These are phyloP conservation scores for Spathaspora sp. DNA, from an alignment of 1,139 yeast genomes.

Conservation along the genomic window DNA sequence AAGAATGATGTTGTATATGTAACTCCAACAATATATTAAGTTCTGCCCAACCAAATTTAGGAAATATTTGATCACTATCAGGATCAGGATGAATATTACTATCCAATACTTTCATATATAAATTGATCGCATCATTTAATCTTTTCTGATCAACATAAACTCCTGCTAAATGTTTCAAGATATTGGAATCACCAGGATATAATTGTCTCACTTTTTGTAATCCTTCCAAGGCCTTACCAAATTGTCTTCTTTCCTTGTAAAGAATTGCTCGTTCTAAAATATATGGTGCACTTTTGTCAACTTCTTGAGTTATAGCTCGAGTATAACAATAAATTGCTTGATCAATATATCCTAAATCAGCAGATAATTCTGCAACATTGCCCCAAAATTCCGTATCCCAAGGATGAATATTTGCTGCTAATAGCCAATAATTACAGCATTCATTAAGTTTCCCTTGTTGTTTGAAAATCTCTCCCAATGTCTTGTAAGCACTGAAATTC, in stretches of 20 bases:
- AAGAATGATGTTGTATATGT: slow-evolving; percentile 65
- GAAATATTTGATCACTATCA: slow-evolving; percentile 29
- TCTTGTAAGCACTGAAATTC: slow-evolving; percentile 80
- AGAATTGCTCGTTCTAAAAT: slow-evolving; percentile 63
- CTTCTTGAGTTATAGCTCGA: slow-evolving; percentile 63
- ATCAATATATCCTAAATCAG: slow-evolving; percentile 65
- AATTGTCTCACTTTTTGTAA: slow-evolving; percentile 60
- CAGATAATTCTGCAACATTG: slow-evolving; percentile 74
- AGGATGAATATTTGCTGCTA: slow-evolving; percentile 81
- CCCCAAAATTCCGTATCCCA: slow-evolving; percentile 84
- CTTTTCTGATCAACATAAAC: slow-evolving; percentile 75
- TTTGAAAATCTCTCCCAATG: slow-evolving; percentile 81
- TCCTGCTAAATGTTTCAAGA: slow-evolving; percentile 73
- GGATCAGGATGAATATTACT: slow-evolving; percentile 44
- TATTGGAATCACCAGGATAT: slow-evolving; percentile 61
- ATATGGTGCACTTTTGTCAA: slow-evolving; percentile 50
- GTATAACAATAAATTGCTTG: slow-evolving; percentile 86
- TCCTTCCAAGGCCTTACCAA: slow-evolving; percentile 73
- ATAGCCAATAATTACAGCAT: slow-evolving; percentile 78
- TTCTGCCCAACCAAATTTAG: slow-evolving; percentile 82
- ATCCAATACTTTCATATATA: slow-evolving; percentile 68
- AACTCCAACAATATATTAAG: slow-evolving; percentile 81
- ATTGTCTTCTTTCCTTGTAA: slow-evolving; percentile 63
- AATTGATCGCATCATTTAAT: slow-evolving; percentile 74
- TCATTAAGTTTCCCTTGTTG: slow-evolving; percentile 64